Evolutionary conservation across 305 asterid species (phyloP), one percentile per base, ranked within the genome.

Genomic region (Fraxinus latifolia): DNA sequence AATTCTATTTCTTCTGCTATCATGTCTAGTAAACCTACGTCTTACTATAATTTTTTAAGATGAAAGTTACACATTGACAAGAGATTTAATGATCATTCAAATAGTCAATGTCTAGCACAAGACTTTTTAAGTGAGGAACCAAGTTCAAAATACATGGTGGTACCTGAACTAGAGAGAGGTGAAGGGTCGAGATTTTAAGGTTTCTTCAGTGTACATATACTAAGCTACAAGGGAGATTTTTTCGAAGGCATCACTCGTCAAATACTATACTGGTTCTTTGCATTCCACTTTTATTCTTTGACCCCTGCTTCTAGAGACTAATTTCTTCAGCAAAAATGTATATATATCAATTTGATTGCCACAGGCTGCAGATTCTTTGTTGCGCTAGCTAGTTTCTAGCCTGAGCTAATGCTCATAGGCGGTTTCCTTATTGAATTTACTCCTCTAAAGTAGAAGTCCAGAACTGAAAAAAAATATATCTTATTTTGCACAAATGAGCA

Each of bases 1-100:
- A 14, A 70, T 70, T 70, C 39, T 33, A 72, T 33, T 33, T n/a
- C 76, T 72, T 33, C 37, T n/a, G 50, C 50, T 72, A 33, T 15
- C 37, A 33, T 7, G 47, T 7, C 47, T 72, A 15, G 47, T 72
- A 72, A 33, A 32, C 29, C 50, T 17, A 7, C 5, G 3, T 33
- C 76, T 31, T 32, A 33, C 17, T 15, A 72, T 72, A n/a, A 72
- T 72, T n/a, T 72, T 15, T 33, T 33, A 72, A 32, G 25, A 70
- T 14, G 9, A 32, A 31, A 70, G 76, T 37, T 17, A 32, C 58
- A 47, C 55, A 72, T 32, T 33, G 76, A 72, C 76, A 70, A 70
- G 76, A 72, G 14, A 72, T 72, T 32, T 72, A 32, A 33, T n/a
- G 76, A 33, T 72, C 76, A n/a, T 33, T 72, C 76, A 72, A 72